phyloP scores from a whole-genome alignment of 2,329 filamentous ascomycete species.

The Venturia effusa region DNA sequence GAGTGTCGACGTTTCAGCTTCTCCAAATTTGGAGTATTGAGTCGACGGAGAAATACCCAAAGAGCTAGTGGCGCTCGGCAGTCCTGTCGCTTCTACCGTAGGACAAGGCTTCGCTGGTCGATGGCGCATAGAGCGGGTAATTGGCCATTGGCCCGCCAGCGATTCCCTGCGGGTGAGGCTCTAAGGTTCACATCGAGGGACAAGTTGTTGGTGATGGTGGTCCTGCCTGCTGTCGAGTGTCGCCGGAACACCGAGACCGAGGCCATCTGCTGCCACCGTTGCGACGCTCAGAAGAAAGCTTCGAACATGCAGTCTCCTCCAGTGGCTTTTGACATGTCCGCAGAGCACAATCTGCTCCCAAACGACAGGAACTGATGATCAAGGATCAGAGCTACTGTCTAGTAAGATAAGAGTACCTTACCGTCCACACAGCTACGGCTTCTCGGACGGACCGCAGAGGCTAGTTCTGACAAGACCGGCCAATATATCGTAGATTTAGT shows the following conservation, averaged over 20 bases:
- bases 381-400: no score
- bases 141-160: neutral
- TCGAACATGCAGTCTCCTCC: no score
- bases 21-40: neutral
- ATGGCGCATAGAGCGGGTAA: conserved; percentile 1
- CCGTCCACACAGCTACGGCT: neutral
- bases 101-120: neutral
- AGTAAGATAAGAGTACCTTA: no score
- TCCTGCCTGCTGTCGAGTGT: no score
- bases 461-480: neutral
- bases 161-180: neutral
- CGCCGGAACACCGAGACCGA: neutral
- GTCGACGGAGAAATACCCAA: neutral
- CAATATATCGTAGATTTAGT: no score
- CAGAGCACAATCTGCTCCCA: neutral
- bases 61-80: neutral
- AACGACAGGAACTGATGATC: neutral
- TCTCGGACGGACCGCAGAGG: neutral
- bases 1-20: neutral
- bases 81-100: neutral
- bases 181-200: neutral
- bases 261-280: neutral
- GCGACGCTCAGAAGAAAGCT: neutral
- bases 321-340: neutral
- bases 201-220: neutral